Conservation (phyloP, 2,329 filamentous ascomycete genomes). For the Talaromyces sp. region DNA sequence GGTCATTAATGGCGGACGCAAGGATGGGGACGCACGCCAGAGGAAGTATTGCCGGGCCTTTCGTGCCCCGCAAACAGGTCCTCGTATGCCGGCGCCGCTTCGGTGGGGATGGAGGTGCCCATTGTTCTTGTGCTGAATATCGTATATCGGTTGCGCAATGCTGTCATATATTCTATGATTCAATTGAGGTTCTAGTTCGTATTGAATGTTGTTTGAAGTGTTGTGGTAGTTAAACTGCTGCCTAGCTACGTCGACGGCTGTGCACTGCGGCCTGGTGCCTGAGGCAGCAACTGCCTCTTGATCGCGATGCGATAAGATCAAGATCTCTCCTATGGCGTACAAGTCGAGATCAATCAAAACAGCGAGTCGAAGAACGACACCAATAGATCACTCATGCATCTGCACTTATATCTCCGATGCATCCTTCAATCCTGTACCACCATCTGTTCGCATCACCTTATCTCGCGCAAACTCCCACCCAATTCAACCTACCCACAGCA, state of each 20-base stretch:
- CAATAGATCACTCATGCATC: background rate
- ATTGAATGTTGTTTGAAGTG: background rate
- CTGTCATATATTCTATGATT: background rate
- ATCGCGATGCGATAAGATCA: background rate
- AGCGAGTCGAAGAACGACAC: background rate
- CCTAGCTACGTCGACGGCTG: background rate
- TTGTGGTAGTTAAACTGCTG: background rate
- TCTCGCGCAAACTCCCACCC: too few relatives aligned
- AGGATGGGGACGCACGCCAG: background rate
- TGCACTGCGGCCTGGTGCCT: background rate
- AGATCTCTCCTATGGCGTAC: background rate
- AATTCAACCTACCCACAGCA: background rate
- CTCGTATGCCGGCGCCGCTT: slow-evolving; percentile 5
- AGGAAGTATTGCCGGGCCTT: background rate
- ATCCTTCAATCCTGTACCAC: background rate
- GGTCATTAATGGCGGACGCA: background rate
- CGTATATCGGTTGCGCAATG: too few relatives aligned
- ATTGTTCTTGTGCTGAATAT: background rate
- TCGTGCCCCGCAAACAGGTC: slow-evolving; percentile 8
- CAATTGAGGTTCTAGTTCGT: background rate
- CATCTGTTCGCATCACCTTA: background rate
- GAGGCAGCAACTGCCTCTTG: background rate
- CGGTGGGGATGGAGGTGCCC: background rate
- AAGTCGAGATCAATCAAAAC: background rate
- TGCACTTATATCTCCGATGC: background rate